Conservation (phyloP, 108 stramenopile genomes). For the Cyclostephanos tholiformis region DNA sequence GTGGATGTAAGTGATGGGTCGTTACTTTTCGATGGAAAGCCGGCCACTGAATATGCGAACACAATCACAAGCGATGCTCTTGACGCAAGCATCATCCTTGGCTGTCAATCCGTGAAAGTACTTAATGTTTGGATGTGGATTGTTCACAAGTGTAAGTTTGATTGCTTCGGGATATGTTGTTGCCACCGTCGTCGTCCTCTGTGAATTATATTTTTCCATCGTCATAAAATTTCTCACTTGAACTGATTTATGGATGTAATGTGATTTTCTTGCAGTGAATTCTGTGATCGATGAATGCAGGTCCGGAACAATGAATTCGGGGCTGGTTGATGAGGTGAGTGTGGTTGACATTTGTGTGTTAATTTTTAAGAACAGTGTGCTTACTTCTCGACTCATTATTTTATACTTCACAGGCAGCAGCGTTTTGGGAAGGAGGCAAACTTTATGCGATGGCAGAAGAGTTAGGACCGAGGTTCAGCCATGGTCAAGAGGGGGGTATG, state of each 20-base stretch:
- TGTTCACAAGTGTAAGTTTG: slow-evolving; percentile 49
- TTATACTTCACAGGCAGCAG: slow-evolving; percentile 47
- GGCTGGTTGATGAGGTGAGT: slow-evolving; percentile 61
- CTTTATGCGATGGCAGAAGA: slow-evolving; percentile 73
- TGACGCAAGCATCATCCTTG: slow-evolving; percentile 32
- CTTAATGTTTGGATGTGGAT: slow-evolving; percentile 85
- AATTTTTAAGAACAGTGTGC: neutral
- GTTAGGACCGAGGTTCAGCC: slow-evolving; percentile 56
- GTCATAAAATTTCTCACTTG: neutral
- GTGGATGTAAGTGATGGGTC: slow-evolving; percentile 53
- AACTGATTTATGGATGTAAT: neutral
- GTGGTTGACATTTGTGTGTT: too few species aligned
- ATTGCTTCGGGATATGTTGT: neutral
- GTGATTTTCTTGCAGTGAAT: slow-evolving; percentile 33
- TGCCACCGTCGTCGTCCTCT: neutral
- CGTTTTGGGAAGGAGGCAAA: slow-evolving; percentile 74
- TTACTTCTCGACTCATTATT: neutral
- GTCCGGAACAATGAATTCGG: slow-evolving; percentile 44
- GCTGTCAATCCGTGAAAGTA: slow-evolving; percentile 35
- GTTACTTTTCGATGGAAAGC: slow-evolving; percentile 38
- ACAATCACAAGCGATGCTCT: slow-evolving; percentile 66
- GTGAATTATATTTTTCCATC: neutral
- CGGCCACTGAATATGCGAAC: slow-evolving; percentile 68
- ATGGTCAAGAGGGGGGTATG: slow-evolving; percentile 54
- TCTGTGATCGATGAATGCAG: slow-evolving; percentile 61